Percentiles rank a stretch among this genome's conserved stretches.
Conservation (phyloP, 768 basidiomycete species). For the Mycena sanguinolenta region DNA sequence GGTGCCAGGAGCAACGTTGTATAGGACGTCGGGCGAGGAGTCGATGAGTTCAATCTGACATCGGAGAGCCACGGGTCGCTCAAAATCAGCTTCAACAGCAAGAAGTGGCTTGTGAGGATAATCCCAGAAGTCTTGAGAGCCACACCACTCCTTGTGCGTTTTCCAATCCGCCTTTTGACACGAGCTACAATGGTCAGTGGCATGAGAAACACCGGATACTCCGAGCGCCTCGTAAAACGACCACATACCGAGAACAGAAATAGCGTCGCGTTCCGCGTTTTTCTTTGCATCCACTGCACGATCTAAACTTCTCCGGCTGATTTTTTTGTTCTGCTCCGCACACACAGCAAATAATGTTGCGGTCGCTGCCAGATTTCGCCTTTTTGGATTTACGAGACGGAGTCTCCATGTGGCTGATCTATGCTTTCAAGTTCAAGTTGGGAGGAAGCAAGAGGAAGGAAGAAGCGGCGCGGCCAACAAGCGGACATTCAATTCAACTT, state of each 20-base stretch:
- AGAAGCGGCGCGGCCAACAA: too few species aligned
- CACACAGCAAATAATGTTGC: constrained; percentile 3
- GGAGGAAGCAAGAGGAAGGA: too few species aligned
- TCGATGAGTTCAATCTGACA: constrained; percentile 25
- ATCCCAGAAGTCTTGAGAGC: constrained; percentile 29
- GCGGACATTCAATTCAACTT: too few species aligned
- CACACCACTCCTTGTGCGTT: constrained; percentile 28
- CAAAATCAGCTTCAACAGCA: constrained; percentile 6
- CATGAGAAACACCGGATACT: neutral
- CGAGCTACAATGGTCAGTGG: neutral
- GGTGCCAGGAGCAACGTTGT: constrained; percentile 10
- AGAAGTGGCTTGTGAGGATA: constrained; percentile 29
- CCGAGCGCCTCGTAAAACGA: neutral
- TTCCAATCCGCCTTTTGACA: constrained; percentile 31
- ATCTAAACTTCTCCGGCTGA: constrained; percentile 19
- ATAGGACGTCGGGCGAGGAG: constrained; percentile 19
- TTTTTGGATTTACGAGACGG: constrained; percentile 16
- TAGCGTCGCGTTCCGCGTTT: constrained; percentile 22
- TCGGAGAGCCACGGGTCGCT: constrained; percentile 19
- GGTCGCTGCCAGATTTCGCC: neutral
- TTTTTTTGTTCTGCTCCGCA: constrained; percentile 16
- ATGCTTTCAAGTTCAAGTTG: too few species aligned
- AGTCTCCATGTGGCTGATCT: constrained; percentile 1
- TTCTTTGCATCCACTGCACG: constrained; percentile 28
- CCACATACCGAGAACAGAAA: constrained; percentile 26